phyloP scores from a whole-genome alignment of 495 filamentous ascomycete species.

The Neurospora tetrasperma region DNA sequence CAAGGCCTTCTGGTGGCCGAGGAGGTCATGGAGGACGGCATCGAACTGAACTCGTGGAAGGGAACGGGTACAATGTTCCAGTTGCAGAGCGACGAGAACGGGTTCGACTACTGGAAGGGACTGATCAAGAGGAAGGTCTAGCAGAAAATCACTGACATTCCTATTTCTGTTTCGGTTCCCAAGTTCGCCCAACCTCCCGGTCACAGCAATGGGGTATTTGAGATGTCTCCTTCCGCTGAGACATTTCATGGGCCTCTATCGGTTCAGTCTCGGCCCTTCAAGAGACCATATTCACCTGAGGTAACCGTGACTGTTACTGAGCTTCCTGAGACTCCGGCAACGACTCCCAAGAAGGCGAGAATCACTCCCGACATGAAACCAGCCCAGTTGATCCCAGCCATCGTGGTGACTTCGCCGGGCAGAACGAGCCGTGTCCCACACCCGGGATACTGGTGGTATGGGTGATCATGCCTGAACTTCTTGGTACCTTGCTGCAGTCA shows the following conservation, averaged over 20 bases:
- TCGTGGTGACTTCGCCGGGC: not conserved
- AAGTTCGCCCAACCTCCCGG: not conserved
- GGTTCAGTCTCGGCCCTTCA: not conserved
- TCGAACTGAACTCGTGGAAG: slow-evolving; percentile 22
- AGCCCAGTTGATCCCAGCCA: not conserved
- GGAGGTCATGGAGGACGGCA: slow-evolving; percentile 63
- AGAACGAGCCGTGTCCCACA: not conserved
- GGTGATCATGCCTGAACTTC: not conserved
- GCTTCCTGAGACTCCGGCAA: not conserved
- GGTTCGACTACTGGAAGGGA: slow-evolving; percentile 95
- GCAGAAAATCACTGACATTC: slow-evolving; percentile 6
- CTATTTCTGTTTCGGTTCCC: not conserved
- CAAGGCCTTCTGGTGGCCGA: slow-evolving; percentile 78
- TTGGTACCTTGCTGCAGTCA: not conserved
- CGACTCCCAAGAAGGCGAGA: not conserved
- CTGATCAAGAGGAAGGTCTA: slow-evolving; percentile 73
- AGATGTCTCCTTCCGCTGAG: not conserved
- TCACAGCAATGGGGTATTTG: not conserved
- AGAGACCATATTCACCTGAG: not conserved
- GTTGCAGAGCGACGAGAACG: slow-evolving; percentile 94
- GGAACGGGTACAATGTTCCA: slow-evolving; percentile 68
- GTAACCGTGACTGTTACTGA: not conserved
- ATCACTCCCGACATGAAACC: not conserved
- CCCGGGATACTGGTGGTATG: not conserved
- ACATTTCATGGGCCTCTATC: not conserved